These are phyloP conservation scores for Apiospora sp. DNA, from an alignment of 2,329 filamentous ascomycete genomes.

Conservation along the genomic window DNA sequence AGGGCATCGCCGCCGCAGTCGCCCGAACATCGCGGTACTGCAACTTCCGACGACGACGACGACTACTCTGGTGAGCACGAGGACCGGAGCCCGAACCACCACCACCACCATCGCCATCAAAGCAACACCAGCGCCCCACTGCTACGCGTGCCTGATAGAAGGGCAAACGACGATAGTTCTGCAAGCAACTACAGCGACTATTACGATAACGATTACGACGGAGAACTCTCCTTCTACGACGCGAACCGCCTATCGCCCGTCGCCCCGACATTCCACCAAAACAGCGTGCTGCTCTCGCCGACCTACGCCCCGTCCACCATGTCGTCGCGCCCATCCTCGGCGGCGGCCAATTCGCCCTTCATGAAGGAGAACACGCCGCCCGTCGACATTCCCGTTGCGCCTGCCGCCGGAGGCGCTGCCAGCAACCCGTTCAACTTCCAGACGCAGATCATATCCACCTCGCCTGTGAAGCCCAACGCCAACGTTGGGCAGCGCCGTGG, in stretches of 20 bases:
- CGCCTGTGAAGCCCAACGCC: constrained; percentile 81
- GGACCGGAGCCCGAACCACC: constrained; percentile 24
- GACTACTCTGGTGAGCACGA: constrained; percentile 24
- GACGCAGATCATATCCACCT: constrained; percentile 78
- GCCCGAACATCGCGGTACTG: constrained; percentile 27
- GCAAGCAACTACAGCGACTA: constrained; percentile 21
- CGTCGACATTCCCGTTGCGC: constrained; percentile 42
- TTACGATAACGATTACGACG: constrained; percentile 24
- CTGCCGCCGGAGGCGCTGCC: constrained; percentile 32
- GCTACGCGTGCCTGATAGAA: constrained; percentile 32
- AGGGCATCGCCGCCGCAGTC: constrained; percentile 31
- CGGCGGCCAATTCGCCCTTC: constrained; percentile 31
- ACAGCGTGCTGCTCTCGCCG: constrained; percentile 29
- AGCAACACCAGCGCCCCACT: constrained; percentile 30
- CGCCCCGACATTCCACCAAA: constrained; percentile 39
- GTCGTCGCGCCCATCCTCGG: constrained; percentile 35
- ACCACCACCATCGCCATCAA: constrained; percentile 26
- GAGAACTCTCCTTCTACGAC: constrained; percentile 38
- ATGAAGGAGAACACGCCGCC: constrained; percentile 40
- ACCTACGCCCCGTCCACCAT: constrained; percentile 32
- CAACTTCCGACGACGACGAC: constrained; percentile 28
- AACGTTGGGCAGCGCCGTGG: constrained; percentile 91
- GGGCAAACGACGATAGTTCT: not conserved
- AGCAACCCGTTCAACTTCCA: constrained; percentile 93
- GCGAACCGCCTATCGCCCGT: constrained; percentile 43